These are phyloP conservation scores for Candida sanyaensis DNA, from an alignment of 1,139 yeast species.

Conservation along the genomic window DNA sequence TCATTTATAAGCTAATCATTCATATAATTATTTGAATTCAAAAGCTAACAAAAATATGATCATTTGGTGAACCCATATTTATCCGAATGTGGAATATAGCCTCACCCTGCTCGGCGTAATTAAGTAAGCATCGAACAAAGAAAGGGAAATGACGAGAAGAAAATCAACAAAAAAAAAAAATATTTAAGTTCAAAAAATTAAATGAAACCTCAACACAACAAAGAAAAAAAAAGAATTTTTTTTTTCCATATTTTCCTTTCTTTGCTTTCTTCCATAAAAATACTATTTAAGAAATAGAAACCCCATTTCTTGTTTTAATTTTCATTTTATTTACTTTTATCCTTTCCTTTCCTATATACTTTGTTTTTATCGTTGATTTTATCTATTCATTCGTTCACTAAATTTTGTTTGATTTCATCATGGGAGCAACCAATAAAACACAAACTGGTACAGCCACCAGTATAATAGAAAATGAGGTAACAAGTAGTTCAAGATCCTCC, in stretches of 20 bases:
- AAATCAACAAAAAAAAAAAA: background rate
- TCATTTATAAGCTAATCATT: too few relatives aligned
- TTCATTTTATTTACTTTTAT: too few relatives aligned
- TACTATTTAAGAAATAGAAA: too few relatives aligned
- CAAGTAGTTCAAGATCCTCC: constrained; percentile 10
- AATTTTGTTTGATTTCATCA: background rate
- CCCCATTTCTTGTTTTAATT: too few relatives aligned
- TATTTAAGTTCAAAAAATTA: too few relatives aligned
- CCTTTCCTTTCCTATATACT: background rate
- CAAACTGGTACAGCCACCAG: background rate
- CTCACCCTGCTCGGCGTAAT: constrained; percentile 3
- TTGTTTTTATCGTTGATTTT: background rate
- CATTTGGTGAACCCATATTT: background rate
- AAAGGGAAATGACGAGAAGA: background rate
- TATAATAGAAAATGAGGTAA: constrained; percentile 5
- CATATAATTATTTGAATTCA: background rate
- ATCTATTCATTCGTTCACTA: background rate
- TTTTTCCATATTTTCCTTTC: background rate
- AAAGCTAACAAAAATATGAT: background rate
- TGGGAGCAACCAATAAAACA: constrained; percentile 1
- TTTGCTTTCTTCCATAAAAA: background rate
- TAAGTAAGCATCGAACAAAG: background rate
- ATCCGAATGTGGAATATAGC: background rate
- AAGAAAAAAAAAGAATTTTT: background rate
- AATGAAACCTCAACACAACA: constrained; percentile 1